Evolutionary conservation across 169 alveolate genomes (phyloP), one percentile per base, ranked within the genome.

Genomic region (Cyclospora cayetanensis): DNA sequence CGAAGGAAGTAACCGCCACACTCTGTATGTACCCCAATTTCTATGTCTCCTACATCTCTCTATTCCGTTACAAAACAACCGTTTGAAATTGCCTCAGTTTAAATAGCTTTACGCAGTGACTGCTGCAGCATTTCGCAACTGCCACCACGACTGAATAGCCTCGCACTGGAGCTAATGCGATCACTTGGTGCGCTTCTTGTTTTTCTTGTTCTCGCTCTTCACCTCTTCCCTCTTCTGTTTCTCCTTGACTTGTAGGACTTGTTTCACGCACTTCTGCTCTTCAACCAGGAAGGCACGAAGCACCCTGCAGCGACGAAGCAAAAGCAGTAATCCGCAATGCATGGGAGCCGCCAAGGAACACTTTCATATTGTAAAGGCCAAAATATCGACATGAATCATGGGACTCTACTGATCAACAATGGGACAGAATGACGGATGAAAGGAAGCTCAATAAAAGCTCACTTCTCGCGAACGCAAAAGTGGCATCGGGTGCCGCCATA

Each of bases 201-300:
- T 11, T 94, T 95, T 95, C 66, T 66, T 94, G 63, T 46, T 87
- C 55, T 94, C 94, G 39, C 93, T 93, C 53, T 94, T 93, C 74
- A 91, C 92, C 90, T 93, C 96, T 68, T 82, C 94, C 93, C 94
- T 95, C 94, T 95, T 89, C 85, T 93, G 95, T 79, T 93, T 94
- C 82, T 93, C 97, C 90, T 94, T 95, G 60, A 94, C 97, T 27
- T 92, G 94, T 90, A 95, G 85, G 50, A 96, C 97, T 72, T 94
- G 95, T 93, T 97, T 97, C 89, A 97, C 97, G 52, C 95, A 95
- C 93, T 96, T 97, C 82, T 97, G 98, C 90, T 97, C 99, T 84
- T 97, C 99, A 50, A 96, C 95, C 39, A 97, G 95, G 96, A 97
- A 97, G 39, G 99, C 98, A 84, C 99, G 96, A 41, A 97, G 93